Conservation (phyloP, 164 flowering plant genomes). For the Sextonia rubra region DNA sequence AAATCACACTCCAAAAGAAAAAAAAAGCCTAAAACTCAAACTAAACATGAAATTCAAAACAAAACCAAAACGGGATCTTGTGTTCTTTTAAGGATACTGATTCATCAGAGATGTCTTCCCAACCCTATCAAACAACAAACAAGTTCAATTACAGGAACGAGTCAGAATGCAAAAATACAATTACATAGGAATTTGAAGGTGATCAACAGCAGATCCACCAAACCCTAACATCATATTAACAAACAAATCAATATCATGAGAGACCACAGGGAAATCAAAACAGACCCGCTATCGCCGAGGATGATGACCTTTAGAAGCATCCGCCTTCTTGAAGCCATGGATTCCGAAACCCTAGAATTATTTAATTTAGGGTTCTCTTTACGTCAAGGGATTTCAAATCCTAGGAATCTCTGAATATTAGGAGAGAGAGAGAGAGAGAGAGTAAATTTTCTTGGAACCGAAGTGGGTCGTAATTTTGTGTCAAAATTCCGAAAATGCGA, state of each 20-base stretch:
- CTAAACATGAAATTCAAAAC: background rate
- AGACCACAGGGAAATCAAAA: background rate
- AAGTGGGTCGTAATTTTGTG: too few species aligned
- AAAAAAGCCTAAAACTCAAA: background rate
- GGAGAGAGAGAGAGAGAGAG: background rate
- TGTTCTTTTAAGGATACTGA: background rate
- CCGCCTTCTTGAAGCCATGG: slow-evolving; percentile 60
- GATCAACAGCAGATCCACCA: background rate
- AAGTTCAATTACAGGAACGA: background rate
- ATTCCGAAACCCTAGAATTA: background rate
- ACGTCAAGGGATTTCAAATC: background rate
- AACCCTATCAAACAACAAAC: background rate
- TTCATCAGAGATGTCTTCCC: background rate
- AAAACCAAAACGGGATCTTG: background rate
- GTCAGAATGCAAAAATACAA: background rate
- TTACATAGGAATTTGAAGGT: background rate
- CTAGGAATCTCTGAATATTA: background rate
- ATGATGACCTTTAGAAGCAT: slow-evolving; percentile 70
- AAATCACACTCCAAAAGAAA: background rate
- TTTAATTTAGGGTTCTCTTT: slow-evolving; percentile 4
- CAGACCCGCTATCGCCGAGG: slow-evolving; percentile 73
- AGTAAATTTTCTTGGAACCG: too few species aligned
- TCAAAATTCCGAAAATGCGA: too few species aligned
- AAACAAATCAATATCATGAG: background rate
- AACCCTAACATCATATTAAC: background rate